These are phyloP conservation scores for Besnoitia besnoiti DNA, from an alignment of 169 alveolate species.

Conservation along the genomic window DNA sequence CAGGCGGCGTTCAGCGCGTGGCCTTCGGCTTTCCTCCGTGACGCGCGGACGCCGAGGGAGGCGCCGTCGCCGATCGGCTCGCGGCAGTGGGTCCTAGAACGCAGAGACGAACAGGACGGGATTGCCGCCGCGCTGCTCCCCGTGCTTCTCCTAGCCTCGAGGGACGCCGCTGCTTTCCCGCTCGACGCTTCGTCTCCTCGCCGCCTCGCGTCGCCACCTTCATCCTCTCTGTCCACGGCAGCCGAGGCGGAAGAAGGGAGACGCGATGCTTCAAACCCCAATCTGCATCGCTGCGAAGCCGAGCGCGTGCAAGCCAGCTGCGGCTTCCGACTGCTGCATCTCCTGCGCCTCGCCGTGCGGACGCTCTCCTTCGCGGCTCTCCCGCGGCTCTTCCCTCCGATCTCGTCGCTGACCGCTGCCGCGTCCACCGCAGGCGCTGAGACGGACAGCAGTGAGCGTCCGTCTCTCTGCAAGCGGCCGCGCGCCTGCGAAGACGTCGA, in stretches of 20 bases:
- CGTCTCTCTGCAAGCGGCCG: too few species aligned
- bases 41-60: background rate
- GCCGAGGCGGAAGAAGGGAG: background rate
- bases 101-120: background rate
- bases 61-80: background rate
- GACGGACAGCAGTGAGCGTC: too few species aligned
- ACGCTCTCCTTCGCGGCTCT: background rate
- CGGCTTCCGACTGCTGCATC: background rate
- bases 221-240: background rate
- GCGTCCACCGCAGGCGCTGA: too few species aligned
- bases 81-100: background rate
- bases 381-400: background rate
- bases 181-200: background rate
- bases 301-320: background rate
- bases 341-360: background rate
- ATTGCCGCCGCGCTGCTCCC: background rate
- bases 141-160: background rate
- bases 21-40: background rate
- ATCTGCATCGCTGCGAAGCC: too few species aligned
- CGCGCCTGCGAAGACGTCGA: too few species aligned
- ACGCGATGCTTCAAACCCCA: background rate
- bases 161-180: background rate
- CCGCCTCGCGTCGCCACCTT: background rate
- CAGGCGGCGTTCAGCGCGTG: too few species aligned
- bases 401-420: background rate